A percentile compares a stretch with the other conserved stretches of the same genome.
Conservation (phyloP, 225 moss, liverwort and hornwort genomes). For the Physcomitrellopsis africana region DNA sequence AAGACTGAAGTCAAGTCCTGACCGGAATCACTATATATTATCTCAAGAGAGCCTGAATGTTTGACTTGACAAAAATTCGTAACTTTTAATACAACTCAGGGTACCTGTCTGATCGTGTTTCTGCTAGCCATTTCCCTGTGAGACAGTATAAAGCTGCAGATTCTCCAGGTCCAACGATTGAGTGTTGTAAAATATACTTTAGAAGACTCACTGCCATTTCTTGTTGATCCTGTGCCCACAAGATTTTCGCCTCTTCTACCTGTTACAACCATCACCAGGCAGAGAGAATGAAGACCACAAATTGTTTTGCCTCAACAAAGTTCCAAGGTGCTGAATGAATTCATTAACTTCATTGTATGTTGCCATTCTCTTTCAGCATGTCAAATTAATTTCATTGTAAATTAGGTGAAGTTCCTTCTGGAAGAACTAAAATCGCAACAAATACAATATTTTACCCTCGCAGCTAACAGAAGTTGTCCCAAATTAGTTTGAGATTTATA, state of each 20-base stretch:
- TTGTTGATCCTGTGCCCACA: constrained; percentile 95
- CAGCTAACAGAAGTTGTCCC: constrained; percentile 51
- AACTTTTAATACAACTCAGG: constrained; percentile 4
- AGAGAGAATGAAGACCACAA: constrained; percentile 2
- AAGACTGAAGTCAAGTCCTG: constrained; percentile 25
- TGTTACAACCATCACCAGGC: constrained; percentile 37
- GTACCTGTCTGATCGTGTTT: constrained; percentile 92
- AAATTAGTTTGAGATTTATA: constrained; percentile 24
- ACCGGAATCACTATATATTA: constrained; percentile 10
- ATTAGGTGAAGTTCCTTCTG: background rate
- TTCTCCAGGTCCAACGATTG: constrained; percentile 54
- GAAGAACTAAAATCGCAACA: background rate
- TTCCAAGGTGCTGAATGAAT: constrained; percentile 12
- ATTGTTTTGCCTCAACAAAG: background rate
- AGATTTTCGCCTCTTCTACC: constrained; percentile 96
- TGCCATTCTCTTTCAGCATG: background rate
- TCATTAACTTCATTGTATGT: background rate
- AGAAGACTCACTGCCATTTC: constrained; percentile 94
- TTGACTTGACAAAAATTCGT: background rate
- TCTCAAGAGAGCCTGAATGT: background rate
- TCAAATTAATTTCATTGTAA: background rate
- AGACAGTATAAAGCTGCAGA: constrained; percentile 75
- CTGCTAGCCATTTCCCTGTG: constrained; percentile 96
- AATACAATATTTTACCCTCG: constrained; percentile 41
- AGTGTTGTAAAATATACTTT: constrained; percentile 75